These are phyloP conservation scores for Fagopyrum homotropicum DNA, from an alignment of 148 eudicot genomes.

Conservation along the genomic window DNA sequence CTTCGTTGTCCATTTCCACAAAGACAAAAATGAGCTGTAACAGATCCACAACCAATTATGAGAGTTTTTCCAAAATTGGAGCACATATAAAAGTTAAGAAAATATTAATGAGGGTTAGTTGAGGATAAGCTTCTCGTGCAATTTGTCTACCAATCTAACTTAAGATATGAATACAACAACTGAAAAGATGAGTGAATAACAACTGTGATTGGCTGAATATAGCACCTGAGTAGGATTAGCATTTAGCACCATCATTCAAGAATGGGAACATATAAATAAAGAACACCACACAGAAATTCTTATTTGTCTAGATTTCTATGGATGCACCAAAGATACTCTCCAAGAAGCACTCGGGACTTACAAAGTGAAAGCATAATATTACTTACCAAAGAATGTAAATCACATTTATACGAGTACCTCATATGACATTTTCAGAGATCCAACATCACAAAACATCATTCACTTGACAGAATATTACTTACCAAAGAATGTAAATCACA, in stretches of 20 bases:
- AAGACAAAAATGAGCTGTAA: conserved; percentile 66
- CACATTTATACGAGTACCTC: background rate
- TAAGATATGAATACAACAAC: background rate
- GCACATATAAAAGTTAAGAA: background rate
- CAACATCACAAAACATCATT: background rate
- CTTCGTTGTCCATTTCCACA: conserved; percentile 68
- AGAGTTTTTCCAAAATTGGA: background rate
- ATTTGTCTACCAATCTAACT: background rate
- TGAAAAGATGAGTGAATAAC: background rate
- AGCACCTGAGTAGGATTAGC: background rate
- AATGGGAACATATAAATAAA: background rate
- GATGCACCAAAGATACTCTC: background rate
- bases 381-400: too few species aligned
- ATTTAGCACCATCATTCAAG: background rate
- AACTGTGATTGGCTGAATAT: background rate
- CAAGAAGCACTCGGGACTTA: background rate
- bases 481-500: too few species aligned
- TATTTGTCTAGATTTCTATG: background rate
- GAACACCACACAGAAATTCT: background rate
- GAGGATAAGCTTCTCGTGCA: background rate
- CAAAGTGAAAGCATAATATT: too few species aligned
- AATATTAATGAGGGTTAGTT: background rate
- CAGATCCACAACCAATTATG: background rate
- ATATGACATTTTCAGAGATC: background rate
- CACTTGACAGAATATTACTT: background rate